Evolutionary conservation across 768 basidiomycete genomes (phyloP), one percentile per base, ranked within the genome.

Genomic region (Gymnopilus junonius): DNA sequence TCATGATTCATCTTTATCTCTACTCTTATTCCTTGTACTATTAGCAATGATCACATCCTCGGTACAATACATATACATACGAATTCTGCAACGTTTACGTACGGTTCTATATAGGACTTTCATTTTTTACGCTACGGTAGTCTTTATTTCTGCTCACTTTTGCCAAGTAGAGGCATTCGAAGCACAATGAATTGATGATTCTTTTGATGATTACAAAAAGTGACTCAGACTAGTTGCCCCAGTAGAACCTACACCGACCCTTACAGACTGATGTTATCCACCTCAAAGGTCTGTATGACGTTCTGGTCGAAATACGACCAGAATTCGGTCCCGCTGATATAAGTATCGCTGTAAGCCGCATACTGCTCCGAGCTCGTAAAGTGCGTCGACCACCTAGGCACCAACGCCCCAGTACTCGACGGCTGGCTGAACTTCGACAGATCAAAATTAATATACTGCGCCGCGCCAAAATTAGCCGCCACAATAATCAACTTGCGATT

Each of bases 251-350:
- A n/a, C n/a, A n/a, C n/a, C n/a, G n/a, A n/a, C n/a, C n/a, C 48
- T 60, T 20, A 64, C 5, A 61, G 59, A 32, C 63, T 53, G 55
- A 60, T 61, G 39, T 62, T 62, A 20, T 17, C 46, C 4, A 67
- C 64, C 39, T 67, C 66, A 20, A 67, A 67, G n/a, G 66, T 64
- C 50, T 67, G 66, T 43, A 67, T 58, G 4, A 57, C 59, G 34
- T 67, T 59, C 29, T 58, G 50, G 25, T 67, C 60, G 25, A 67
- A 67, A 50, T 59, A 62, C 31, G 66, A 67, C 66, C 66, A 67
- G 27, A 67, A 67, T 37, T 62, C 62, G 8, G 66, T 64, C 1
- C 66, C 66, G 23, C 63, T 67, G 17, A 67, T 60, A n/a, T 39
- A 37, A 6, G 66, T 67, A 29, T 67, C 66, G 39, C 37, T 61